Percentiles rank a stretch among this genome's conserved stretches.
phyloP scores from a whole-genome alignment of 768 basidiomycete genomes.

The Arthromyces matolae region DNA sequence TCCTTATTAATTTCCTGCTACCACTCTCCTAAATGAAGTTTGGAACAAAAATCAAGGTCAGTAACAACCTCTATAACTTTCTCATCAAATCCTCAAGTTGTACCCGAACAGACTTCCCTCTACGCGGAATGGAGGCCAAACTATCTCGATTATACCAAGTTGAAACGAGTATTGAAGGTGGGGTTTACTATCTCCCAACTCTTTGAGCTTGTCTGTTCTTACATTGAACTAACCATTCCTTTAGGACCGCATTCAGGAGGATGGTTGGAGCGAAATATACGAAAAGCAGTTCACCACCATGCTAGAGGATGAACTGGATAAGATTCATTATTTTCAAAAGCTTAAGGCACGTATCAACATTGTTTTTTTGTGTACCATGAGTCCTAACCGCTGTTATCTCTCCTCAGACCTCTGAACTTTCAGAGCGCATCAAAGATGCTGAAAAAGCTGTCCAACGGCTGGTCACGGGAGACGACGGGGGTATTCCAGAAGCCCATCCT shows the following conservation, averaged over 20 bases:
- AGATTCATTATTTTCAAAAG: conserved; percentile 92
- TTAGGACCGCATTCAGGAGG: conserved; percentile 42
- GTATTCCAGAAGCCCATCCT: conserved; percentile 16
- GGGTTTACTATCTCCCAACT: background rate
- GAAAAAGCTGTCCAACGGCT: conserved; percentile 79
- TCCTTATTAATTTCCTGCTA: no score
- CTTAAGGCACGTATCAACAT: conserved; percentile 53
- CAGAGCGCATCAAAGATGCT: conserved; percentile 75
- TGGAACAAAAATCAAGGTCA: conserved; percentile 61
- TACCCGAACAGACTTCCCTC: conserved; percentile 57
- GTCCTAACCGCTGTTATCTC: no score
- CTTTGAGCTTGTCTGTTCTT: no score
- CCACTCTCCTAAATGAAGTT: no score
- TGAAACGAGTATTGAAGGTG: conserved; percentile 91
- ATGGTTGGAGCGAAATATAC: conserved; percentile 70
- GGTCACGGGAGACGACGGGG: conserved; percentile 52
- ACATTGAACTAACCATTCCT: no score
- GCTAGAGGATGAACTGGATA: conserved; percentile 86
- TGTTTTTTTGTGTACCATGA: background rate
- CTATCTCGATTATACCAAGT: conserved; percentile 84
- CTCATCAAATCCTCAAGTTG: background rate
- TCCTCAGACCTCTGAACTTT: conserved; percentile 72
- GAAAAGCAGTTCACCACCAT: conserved; percentile 77
- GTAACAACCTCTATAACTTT: background rate
- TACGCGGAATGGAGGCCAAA: conserved; percentile 90